A percentile compares a stretch with the other conserved stretches of the same genome.
Evolutionary conservation across 2,329 filamentous ascomycete genomes (phyloP).

Genomic region (Tothia fuscella): DNA sequence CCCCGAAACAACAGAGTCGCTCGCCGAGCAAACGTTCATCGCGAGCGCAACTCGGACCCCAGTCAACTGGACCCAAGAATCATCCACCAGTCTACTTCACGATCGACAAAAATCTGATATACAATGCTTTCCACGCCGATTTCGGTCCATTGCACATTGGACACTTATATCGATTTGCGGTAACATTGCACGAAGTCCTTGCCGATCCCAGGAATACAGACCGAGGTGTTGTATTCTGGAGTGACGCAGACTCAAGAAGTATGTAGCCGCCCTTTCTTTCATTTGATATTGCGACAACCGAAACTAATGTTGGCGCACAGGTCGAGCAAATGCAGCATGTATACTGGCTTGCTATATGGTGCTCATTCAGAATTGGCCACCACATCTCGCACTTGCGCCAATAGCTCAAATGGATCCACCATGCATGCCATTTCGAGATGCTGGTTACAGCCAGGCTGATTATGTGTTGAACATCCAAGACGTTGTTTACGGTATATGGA

Average conservation of each 20-base stretch:
- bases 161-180: slow-evolving; percentile 90
- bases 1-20: slow-evolving; percentile 40
- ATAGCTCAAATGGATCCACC: slow-evolving; percentile 95
- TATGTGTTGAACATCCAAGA: slow-evolving; percentile 94
- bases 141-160: slow-evolving; percentile 97
- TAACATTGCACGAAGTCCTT: slow-evolving; percentile 89
- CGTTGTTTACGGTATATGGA: slow-evolving; percentile 97
- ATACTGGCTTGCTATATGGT: slow-evolving; percentile 98
- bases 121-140: slow-evolving; percentile 98
- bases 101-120: slow-evolving; percentile 80
- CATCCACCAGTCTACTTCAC: slow-evolving; percentile 82
- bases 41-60: slow-evolving; percentile 48
- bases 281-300: not conserved
- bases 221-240: slow-evolving; percentile 91
- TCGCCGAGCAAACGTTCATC: slow-evolving; percentile 69
- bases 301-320: slow-evolving; percentile 29
- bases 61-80: slow-evolving; percentile 40
- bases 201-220: slow-evolving; percentile 85
- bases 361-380: slow-evolving; percentile 92
- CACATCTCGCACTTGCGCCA: slow-evolving; percentile 85
- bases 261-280: slow-evolving; percentile 28
- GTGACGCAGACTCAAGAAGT: slow-evolving; percentile 82
- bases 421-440: slow-evolving; percentile 96
- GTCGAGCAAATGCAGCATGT: slow-evolving; percentile 85
- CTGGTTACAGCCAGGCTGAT: slow-evolving; percentile 95